phyloP scores from a whole-genome alignment of 1,139 yeast genomes.

The Candida tropicalis region DNA sequence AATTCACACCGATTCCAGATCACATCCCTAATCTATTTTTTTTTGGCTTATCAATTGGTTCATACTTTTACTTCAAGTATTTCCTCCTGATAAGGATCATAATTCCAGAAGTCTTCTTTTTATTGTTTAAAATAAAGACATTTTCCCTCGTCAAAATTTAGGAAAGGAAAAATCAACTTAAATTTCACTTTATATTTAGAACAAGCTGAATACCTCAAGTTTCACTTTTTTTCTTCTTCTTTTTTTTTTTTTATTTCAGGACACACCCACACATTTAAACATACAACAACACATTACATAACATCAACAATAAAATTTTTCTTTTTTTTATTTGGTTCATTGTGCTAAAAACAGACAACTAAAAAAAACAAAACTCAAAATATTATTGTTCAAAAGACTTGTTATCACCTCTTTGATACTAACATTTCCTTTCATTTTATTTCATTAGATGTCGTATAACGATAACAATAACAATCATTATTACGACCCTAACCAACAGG shows the following conservation, averaged over 20 bases:
- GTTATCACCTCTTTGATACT: background rate
- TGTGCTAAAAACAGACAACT: background rate
- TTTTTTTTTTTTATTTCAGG: background rate
- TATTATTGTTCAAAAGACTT: background rate
- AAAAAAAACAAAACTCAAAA: background rate
- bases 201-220: background rate
- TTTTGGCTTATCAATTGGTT: too few species aligned
- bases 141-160: background rate
- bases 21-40: too few species aligned
- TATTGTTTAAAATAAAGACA: background rate
- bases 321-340: background rate
- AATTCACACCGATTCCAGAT: background rate
- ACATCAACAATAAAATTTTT: slow-evolving; percentile 1
- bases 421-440: background rate
- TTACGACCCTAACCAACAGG: slow-evolving; percentile 50
- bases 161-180: background rate
- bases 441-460: slow-evolving; percentile 52
- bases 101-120: too few species aligned
- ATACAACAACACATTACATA: slow-evolving; percentile 1
- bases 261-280: background rate
- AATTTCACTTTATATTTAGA: too few species aligned
- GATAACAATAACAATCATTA: slow-evolving; percentile 54
- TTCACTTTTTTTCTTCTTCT: slow-evolving; percentile 1
- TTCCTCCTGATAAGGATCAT: too few species aligned
- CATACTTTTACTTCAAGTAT: too few species aligned